Percentiles rank a stretch among this genome's conserved stretches.
These are phyloP conservation scores for Scheffersomyces illinoinensis DNA, from an alignment of 1,139 yeast genomes.

Conservation along the genomic window DNA sequence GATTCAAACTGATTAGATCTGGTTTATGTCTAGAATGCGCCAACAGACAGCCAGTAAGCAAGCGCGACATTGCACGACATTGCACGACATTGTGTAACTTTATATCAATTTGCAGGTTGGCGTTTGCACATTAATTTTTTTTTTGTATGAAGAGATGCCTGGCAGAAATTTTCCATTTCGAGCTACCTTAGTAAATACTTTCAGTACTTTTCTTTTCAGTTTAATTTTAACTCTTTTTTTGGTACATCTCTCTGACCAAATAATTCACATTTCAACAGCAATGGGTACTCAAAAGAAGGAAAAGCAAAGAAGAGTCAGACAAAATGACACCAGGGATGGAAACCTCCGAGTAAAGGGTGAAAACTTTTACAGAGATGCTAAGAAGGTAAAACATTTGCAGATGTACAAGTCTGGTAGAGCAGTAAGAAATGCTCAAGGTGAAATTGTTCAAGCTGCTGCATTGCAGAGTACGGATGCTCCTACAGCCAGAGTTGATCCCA, in stretches of 20 bases:
- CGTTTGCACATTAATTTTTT: neutral
- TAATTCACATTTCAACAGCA: slow-evolving; percentile 2
- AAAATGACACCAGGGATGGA: slow-evolving; percentile 82
- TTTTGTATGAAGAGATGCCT: neutral
- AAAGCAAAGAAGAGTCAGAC: slow-evolving; percentile 79
- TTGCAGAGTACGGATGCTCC: slow-evolving; percentile 89
- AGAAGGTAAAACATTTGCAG: slow-evolving; percentile 82
- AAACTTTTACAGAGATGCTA: slow-evolving; percentile 93
- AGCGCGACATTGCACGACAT: neutral
- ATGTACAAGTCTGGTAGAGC: slow-evolving; percentile 95
- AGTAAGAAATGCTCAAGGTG: slow-evolving; percentile 83
- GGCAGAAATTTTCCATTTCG: neutral
- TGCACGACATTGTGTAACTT: neutral
- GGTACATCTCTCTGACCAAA: neutral
- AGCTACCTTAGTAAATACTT: neutral
- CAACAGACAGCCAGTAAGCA: too few species aligned
- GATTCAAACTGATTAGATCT: too few species aligned
- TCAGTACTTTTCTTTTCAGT: neutral
- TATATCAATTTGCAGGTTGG: slow-evolving; percentile 2
- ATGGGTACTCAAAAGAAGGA: slow-evolving; percentile 97
- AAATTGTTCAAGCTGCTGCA: slow-evolving; percentile 81
- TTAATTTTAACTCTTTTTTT: neutral
- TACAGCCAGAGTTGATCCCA: slow-evolving; percentile 91
- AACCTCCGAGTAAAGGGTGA: slow-evolving; percentile 95
- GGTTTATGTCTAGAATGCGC: too few species aligned